Percentiles rank a stretch among this genome's conserved stretches.
phyloP scores from a whole-genome alignment of 2,329 filamentous ascomycete genomes.

The Arthroderma sp. region DNA sequence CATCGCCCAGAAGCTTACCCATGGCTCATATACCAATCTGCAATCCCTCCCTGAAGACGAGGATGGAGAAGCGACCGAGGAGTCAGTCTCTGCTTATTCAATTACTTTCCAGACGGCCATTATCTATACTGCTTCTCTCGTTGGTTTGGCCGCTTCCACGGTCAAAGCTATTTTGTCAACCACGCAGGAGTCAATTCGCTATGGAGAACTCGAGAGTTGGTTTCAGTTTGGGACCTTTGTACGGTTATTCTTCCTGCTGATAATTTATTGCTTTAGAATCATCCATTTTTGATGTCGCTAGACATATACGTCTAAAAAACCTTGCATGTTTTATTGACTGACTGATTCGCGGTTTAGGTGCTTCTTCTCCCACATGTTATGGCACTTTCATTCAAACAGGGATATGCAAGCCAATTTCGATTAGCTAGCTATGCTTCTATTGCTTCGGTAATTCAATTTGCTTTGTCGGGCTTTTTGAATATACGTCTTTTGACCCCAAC shows the following conservation, averaged over 20 bases:
- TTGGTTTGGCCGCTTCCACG: not conserved
- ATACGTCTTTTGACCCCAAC: not conserved
- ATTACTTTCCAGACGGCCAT: not conserved
- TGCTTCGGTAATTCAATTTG: not conserved
- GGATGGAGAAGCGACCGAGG: slow-evolving; percentile 4
- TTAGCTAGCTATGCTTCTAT: slow-evolving; percentile 1
- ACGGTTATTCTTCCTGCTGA: not conserved
- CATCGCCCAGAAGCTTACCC: not conserved
- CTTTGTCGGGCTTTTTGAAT: not conserved
- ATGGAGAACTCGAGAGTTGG: not conserved
- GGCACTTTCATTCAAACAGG: not conserved
- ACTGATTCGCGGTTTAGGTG: not conserved
- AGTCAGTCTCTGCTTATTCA: slow-evolving; percentile 1
- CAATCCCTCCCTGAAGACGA: not conserved
- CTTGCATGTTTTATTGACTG: not conserved
- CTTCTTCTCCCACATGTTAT: not conserved
- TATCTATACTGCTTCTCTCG: not conserved
- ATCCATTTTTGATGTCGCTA: not conserved
- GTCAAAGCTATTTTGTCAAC: slow-evolving; percentile 3
- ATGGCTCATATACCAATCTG: not conserved
- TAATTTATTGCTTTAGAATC: not conserved
- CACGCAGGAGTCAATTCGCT: not conserved
- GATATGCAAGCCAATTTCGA: not conserved
- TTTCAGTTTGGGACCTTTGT: not conserved
- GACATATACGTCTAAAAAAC: not conserved